Percentiles rank a stretch among this genome's conserved stretches.
These are phyloP conservation scores for Spiromastix sp. DNA, from an alignment of 2,329 filamentous ascomycete species.

Conservation along the genomic window DNA sequence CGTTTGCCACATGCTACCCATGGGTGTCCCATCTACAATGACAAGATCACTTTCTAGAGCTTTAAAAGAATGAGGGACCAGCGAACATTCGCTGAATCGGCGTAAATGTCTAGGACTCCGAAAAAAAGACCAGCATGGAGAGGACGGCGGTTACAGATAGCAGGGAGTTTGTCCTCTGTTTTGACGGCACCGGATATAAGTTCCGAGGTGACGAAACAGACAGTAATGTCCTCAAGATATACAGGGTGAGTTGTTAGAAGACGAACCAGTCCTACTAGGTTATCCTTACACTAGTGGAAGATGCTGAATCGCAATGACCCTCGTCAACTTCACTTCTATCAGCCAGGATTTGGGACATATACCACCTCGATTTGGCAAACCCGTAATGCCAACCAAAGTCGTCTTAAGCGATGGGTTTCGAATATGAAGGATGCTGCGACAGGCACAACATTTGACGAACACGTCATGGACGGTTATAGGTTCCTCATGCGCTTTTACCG, in stretches of 20 bases:
- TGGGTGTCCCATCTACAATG: too few relatives aligned
- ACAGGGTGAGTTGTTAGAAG: constrained; percentile 10
- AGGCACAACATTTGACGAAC: constrained; percentile 69
- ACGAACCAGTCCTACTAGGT: too few relatives aligned
- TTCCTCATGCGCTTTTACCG: constrained; percentile 67
- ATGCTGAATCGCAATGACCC: constrained; percentile 14
- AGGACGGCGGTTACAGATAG: too few relatives aligned
- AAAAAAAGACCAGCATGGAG: too few relatives aligned
- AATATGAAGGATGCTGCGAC: constrained; percentile 72
- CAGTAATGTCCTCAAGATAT: constrained; percentile 26
- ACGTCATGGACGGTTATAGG: constrained; percentile 74
- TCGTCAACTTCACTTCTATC: constrained; percentile 17
- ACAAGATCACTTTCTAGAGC: too few relatives aligned
- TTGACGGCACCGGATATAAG: constrained; percentile 24
- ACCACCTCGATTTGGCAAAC: constrained; percentile 52
- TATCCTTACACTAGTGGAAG: constrained; percentile 3
- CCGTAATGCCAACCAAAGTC: constrained; percentile 45
- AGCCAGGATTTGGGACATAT: constrained; percentile 64
- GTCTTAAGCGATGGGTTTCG: constrained; percentile 50
- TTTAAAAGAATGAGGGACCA: too few relatives aligned
- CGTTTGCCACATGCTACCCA: too few relatives aligned
- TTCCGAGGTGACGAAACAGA: constrained; percentile 20
- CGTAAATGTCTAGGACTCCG: too few relatives aligned
- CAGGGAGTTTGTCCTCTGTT: too few relatives aligned
- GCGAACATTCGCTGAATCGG: too few relatives aligned